A percentile compares a stretch with the other conserved stretches of the same genome.
phyloP scores from a whole-genome alignment of 2,329 filamentous ascomycete genomes.

The Microdochium nivale region DNA sequence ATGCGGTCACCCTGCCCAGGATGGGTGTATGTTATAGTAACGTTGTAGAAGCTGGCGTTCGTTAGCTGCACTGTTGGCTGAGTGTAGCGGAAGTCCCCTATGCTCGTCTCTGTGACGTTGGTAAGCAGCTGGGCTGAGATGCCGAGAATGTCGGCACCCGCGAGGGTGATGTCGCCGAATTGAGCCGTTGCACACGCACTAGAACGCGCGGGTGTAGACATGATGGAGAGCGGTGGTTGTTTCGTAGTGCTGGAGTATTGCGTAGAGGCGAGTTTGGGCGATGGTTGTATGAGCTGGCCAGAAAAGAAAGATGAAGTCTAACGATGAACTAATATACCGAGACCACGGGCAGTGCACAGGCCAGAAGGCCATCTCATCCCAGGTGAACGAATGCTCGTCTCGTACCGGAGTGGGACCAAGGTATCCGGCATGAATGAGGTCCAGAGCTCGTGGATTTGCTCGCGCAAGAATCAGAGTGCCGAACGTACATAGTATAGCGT shows the following conservation, averaged over 20 bases:
- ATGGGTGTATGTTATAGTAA: constrained; percentile 14
- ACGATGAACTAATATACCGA: not conserved
- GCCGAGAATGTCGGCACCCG: not conserved
- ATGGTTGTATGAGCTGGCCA: not conserved
- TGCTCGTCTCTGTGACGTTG: not conserved
- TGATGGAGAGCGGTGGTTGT: not conserved
- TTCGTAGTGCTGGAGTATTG: not conserved
- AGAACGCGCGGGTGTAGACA: not conserved
- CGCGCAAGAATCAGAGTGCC: not conserved
- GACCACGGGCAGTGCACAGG: not conserved
- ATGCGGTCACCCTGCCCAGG: constrained; percentile 1
- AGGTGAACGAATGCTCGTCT: not conserved
- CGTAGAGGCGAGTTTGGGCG: not conserved
- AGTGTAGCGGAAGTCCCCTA: not conserved
- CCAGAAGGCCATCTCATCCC: no score
- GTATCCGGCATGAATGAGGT: no score
- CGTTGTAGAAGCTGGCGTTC: constrained; percentile 15
- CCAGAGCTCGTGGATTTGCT: no score
- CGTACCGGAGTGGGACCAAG: not conserved
- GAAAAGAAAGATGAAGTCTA: not conserved
- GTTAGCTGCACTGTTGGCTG: not conserved
- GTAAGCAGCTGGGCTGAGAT: not conserved
- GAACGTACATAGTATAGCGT: not conserved
- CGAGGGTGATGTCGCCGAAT: not conserved
- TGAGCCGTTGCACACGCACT: not conserved